Percentiles rank a stretch among this genome's conserved stretches.
phyloP scores from a whole-genome alignment of 192 early-diverging fungal species.

The Coemansia javaensis region DNA sequence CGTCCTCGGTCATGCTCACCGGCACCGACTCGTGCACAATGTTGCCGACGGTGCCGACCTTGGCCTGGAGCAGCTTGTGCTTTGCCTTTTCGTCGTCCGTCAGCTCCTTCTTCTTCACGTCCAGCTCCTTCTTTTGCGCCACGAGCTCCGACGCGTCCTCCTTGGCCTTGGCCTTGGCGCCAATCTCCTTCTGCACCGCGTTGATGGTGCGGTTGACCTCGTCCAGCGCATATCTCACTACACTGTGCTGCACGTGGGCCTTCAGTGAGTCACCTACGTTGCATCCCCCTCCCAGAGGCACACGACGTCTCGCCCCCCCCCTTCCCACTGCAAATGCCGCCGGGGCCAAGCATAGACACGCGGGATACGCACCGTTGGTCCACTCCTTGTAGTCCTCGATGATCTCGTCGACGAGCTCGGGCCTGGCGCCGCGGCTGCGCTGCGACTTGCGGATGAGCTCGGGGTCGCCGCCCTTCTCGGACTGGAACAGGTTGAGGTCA shows the following conservation, averaged over 20 bases:
- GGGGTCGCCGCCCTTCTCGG: conserved; percentile 90
- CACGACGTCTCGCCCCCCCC: no score
- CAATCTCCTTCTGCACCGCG: conserved; percentile 87
- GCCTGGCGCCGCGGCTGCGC: conserved; percentile 75
- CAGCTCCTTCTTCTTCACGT: conserved; percentile 64
- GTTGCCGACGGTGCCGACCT: conserved; percentile 94
- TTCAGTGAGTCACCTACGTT: conserved; percentile 7
- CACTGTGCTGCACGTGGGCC: neutral
- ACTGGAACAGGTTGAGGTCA: conserved; percentile 88
- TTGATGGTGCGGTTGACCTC: conserved; percentile 89
- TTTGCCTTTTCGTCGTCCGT: conserved; percentile 72
- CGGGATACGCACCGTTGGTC: no score
- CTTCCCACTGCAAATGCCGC: no score
- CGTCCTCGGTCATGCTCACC: conserved; percentile 79
- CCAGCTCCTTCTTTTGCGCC: conserved; percentile 68
- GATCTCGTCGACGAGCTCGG: conserved; percentile 87
- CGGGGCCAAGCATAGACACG: no score
- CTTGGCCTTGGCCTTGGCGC: conserved; percentile 84
- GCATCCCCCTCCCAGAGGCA: no score
- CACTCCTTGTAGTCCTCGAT: conserved; percentile 87
- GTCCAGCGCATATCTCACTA: conserved; percentile 83
- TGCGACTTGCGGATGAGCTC: conserved; percentile 92
- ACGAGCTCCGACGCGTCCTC: conserved; percentile 75
- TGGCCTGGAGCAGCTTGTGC: conserved; percentile 60
- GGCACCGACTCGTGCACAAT: conserved; percentile 89